Evolutionary conservation across 495 filamentous ascomycete genomes (phyloP).

Genomic region (Hypoxylon cercidicola): DNA sequence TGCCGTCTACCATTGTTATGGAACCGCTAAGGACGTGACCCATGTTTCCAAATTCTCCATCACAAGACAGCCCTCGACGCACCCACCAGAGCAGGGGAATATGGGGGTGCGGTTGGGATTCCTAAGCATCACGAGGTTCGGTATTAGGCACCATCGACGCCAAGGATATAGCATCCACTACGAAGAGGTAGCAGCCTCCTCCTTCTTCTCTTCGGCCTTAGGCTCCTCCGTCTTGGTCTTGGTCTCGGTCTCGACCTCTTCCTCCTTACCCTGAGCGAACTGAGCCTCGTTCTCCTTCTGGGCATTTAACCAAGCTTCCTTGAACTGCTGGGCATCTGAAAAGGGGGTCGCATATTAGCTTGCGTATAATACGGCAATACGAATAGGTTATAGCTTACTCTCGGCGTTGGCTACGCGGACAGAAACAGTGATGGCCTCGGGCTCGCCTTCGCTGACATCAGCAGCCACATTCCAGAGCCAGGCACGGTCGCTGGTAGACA

Average conservation of each 20-base stretch:
- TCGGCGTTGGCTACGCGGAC: slow-evolving; percentile 98
- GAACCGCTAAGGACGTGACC: slow-evolving; percentile 14
- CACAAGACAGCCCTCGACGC: slow-evolving; percentile 10
- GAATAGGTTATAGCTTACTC: slow-evolving; percentile 68
- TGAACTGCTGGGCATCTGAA: slow-evolving; percentile 94
- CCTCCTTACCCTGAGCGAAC: slow-evolving; percentile 67
- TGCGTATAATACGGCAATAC: slow-evolving; percentile 15
- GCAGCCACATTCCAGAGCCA: slow-evolving; percentile 99
- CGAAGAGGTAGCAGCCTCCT: slow-evolving; percentile 40
- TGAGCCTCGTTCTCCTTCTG: slow-evolving; percentile 95
- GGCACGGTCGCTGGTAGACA: slow-evolving; percentile 95
- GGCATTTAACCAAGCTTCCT: slow-evolving; percentile 97
- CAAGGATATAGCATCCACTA: slow-evolving; percentile 17
- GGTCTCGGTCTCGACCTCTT: slow-evolving; percentile 33
- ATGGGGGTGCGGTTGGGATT: slow-evolving; percentile 9
- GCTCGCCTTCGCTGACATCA: slow-evolving; percentile 97
- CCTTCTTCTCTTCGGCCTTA: slow-evolving; percentile 42
- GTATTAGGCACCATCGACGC: slow-evolving; percentile 6
- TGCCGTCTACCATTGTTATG: slow-evolving; percentile 24
- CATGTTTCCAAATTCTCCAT: slow-evolving; percentile 31
- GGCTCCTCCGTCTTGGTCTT: slow-evolving; percentile 40
- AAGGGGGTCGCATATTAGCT: slow-evolving; percentile 26
- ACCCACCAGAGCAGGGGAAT: slow-evolving; percentile 13
- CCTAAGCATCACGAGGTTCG: slow-evolving; percentile 3
- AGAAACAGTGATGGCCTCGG: slow-evolving; percentile 93